phyloP scores from a whole-genome alignment of 805 yeast species.

The Pichia nanzhaoensis region DNA sequence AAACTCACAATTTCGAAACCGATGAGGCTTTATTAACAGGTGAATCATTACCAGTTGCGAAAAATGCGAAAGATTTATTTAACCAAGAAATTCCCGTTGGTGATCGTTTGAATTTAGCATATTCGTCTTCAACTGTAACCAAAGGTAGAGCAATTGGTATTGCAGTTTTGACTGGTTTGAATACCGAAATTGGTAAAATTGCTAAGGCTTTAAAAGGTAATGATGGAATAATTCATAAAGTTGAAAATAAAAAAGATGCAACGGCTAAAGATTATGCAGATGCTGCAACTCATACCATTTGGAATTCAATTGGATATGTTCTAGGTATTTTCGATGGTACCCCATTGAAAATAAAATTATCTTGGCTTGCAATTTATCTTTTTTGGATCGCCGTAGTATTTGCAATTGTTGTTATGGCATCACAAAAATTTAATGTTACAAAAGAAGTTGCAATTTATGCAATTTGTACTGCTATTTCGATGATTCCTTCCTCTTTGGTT shows the following conservation, averaged over 20 bases:
- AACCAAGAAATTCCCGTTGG: constrained; percentile 50
- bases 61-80: constrained; percentile 40
- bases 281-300: constrained; percentile 43
- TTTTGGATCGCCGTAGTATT: constrained; percentile 76
- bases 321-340: constrained; percentile 77
- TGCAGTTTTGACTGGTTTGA: constrained; percentile 59
- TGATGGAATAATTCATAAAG: constrained; percentile 33
- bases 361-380: constrained; percentile 67
- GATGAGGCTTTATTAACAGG: constrained; percentile 90
- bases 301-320: constrained; percentile 56
- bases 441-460: constrained; percentile 84
- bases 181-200: constrained; percentile 70
- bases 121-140: constrained; percentile 58
- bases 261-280: constrained; percentile 40
- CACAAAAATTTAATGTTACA: constrained; percentile 69
- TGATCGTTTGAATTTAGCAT: constrained; percentile 68
- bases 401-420: constrained; percentile 82
- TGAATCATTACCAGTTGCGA: constrained; percentile 71
- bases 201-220: constrained; percentile 50
- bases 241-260: constrained; percentile 38
- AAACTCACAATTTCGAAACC: constrained; percentile 58
- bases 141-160: constrained; percentile 73
- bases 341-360: constrained; percentile 68
- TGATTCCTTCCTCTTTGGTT: constrained; percentile 76
- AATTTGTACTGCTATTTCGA: constrained; percentile 73